These are phyloP conservation scores for Venturia oleaginea DNA, from an alignment of 2,329 filamentous ascomycete genomes.

Conservation along the genomic window DNA sequence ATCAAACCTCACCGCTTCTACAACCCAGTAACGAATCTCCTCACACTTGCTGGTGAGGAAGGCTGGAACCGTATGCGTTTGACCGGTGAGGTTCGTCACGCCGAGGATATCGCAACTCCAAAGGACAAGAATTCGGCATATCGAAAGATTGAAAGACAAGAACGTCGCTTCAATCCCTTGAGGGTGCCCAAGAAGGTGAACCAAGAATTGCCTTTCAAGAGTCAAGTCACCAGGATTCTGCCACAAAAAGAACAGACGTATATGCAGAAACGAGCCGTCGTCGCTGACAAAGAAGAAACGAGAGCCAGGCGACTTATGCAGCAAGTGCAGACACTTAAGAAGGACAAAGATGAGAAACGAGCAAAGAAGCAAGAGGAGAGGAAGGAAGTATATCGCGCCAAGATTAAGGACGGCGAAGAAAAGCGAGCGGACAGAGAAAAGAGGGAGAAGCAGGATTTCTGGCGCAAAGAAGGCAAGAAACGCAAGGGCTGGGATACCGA, in stretches of 20 bases:
- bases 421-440: slow-evolving; percentile 82
- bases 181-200: slow-evolving; percentile 71
- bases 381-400: slow-evolving; percentile 69
- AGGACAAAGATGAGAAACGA: slow-evolving; percentile 82
- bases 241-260: slow-evolving; percentile 77
- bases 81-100: slow-evolving; percentile 81
- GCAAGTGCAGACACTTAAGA: slow-evolving; percentile 81
- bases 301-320: slow-evolving; percentile 82
- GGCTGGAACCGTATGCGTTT: slow-evolving; percentile 86
- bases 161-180: slow-evolving; percentile 49
- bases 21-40: slow-evolving; percentile 87
- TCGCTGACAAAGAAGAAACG: slow-evolving; percentile 73
- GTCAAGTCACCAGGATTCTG: slow-evolving; percentile 75
- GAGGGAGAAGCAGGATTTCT: slow-evolving; percentile 85
- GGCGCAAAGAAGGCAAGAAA: slow-evolving; percentile 83
- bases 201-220: slow-evolving; percentile 81
- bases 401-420: slow-evolving; percentile 72
- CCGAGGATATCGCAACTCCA: slow-evolving; percentile 65
- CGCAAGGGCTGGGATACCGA: slow-evolving; percentile 44
- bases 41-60: slow-evolving; percentile 44
- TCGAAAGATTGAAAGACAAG: slow-evolving; percentile 48
- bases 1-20: slow-evolving; percentile 94
- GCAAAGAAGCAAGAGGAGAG: slow-evolving; percentile 81
- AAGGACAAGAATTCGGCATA: slow-evolving; percentile 79
- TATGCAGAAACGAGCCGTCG: slow-evolving; percentile 90